Evolutionary conservation across 2,329 filamentous ascomycete species (phyloP).

Genomic region (Diaporthe sp.): DNA sequence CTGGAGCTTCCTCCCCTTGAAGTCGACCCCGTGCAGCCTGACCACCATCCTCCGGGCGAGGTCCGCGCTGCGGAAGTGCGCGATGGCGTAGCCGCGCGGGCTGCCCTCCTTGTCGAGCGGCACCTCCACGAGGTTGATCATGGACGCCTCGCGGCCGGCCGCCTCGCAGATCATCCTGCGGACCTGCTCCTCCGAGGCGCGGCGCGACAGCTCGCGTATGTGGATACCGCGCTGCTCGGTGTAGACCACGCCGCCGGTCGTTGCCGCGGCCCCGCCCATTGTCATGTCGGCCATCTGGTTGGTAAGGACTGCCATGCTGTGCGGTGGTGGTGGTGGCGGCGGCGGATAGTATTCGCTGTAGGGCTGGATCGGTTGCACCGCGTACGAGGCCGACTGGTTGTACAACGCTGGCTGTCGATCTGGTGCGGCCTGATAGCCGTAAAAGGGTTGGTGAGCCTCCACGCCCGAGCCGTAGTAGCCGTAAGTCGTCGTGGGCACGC

Average conservation of each 20-base stretch:
- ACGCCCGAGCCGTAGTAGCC: conserved; percentile 28
- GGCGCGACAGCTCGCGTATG: conserved; percentile 40
- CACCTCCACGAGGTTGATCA: conserved; percentile 36
- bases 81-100: conserved; percentile 36
- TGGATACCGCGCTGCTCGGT: conserved; percentile 42
- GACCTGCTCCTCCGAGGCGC: conserved; percentile 37
- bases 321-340: conserved; percentile 2
- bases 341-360: conserved; percentile 35
- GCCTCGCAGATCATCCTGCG: conserved; percentile 39
- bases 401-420: conserved; percentile 31
- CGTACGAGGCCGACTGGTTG: conserved; percentile 33
- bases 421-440: conserved; percentile 6
- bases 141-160: conserved; percentile 35
- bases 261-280: neutral
- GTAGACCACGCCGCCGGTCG: conserved; percentile 31
- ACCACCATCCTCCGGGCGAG: conserved; percentile 36
- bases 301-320: conserved; percentile 9
- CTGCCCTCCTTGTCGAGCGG: conserved; percentile 37
- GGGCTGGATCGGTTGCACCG: conserved; percentile 36
- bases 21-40: conserved; percentile 38
- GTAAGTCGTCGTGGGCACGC: conserved; percentile 5
- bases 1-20: conserved; percentile 40
- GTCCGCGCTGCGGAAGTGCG: conserved; percentile 38
- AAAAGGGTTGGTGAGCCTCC: conserved; percentile 14
- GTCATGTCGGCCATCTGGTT: conserved; percentile 32